Conservation (phyloP, 352 stramenopile species). For the Globisporangium carolinianum region DNA sequence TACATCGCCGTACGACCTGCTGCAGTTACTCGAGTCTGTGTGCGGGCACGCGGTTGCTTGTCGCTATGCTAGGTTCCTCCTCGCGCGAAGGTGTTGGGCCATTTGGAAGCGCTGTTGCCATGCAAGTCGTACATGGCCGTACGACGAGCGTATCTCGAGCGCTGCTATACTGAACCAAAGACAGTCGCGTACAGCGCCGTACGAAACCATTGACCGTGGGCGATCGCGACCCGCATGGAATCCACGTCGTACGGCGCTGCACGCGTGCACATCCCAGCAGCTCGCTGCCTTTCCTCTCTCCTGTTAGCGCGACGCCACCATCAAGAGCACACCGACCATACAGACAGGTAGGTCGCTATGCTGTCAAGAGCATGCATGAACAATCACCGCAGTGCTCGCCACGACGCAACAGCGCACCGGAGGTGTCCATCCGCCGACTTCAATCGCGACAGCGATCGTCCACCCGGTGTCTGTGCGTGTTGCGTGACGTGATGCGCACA, state of each 20-base stretch:
- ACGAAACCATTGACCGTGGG: background rate
- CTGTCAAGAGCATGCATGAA: too few species aligned
- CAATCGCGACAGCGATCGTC: background rate
- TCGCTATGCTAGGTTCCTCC: too few species aligned
- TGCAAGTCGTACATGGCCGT: constrained; percentile 1
- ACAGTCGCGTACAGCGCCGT: background rate
- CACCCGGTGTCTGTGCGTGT: background rate
- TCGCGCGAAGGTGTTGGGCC: too few species aligned
- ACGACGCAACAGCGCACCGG: background rate
- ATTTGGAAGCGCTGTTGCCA: too few species aligned
- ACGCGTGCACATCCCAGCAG: background rate
- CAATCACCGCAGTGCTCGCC: too few species aligned
- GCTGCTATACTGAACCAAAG: background rate
- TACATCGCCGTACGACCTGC: constrained; percentile 2
- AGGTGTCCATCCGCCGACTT: background rate
- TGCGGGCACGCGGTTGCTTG: background rate
- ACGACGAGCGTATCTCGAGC: background rate
- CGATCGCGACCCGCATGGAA: background rate
- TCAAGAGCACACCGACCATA: too few species aligned
- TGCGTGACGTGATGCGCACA: background rate
- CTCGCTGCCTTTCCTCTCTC: too few species aligned
- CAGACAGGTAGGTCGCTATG: too few species aligned
- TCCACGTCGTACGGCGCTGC: constrained; percentile 1
- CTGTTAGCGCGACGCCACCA: too few species aligned
- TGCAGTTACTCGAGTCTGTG: too few species aligned